Base-by-base conservation (phyloP, 352 stramenopile genomes). In the Globisporangium okanoganense region DNA sequence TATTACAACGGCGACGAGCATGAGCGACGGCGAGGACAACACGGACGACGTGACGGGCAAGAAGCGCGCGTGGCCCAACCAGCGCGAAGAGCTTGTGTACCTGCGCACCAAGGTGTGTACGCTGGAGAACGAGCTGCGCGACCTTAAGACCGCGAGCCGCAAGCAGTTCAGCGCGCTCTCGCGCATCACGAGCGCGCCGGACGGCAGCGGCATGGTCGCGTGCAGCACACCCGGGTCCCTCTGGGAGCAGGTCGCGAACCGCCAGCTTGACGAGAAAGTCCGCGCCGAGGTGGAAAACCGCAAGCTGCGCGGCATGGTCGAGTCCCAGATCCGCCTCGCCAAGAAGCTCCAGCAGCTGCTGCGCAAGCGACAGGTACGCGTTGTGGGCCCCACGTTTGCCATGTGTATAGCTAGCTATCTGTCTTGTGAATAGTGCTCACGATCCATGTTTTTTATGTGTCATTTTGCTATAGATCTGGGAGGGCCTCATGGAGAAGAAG, bases 201-300 rank as follows among this genome's bases (percentile, higher is more conserved):
- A 47, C 31, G 50, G 40, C 10, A 53, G 33, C 7, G 50, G 49
- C 27, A 52, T 65, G 36, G 40, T 65, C 13, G 40, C 50, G 40
- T 65, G 59, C 24, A 65, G 18, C 14, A 52, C 52, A 5, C 59
- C 59, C 0, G 59, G 50, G n/a, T 61, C 61, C 35, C 47, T 66
- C n/a, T 66, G 61, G 61, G 61, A 66, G 38, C 61, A 61, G 47
- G 61, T 66, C 43, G 61, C 61, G 33, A 66, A 66, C 44, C 61
- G 54, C 27, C 61, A 66, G 44, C 35, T 66, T 8, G 61, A 66
- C 29, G 61, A 66, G 43, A 66, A 66, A 36, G 36, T 61, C 16
- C 52, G 61, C 25, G 61, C 61, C 1, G 52, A 66, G 27, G 61
- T 61, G 2, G 61, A 66, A 47, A 66, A 66, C 35, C 52, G 52